Evolutionary conservation across 768 basidiomycete genomes (phyloP), one percentile per base, ranked within the genome.

Genomic region (Kwoniella dendrophila): DNA sequence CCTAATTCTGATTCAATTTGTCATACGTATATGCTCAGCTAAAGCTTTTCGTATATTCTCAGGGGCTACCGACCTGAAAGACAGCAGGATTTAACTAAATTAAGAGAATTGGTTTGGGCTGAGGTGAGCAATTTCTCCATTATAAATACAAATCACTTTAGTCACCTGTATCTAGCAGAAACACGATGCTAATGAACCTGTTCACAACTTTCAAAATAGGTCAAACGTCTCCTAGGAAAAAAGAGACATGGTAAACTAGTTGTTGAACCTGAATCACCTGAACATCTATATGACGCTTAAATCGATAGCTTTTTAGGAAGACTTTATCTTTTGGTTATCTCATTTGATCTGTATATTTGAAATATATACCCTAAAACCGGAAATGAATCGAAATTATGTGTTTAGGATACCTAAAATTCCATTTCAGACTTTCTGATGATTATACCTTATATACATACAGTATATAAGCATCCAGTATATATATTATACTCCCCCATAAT

Each of bases 51-150:
- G 32, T 45, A 26, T 44, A 36, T 4, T 27, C 18, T n/a, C 20
- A 78, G 76, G 18, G 77, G 77, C 0, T 78, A 72, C 65, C 53
- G 73, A 44, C 73, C 74, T 27, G 79, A 80, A 33, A 51, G 69
- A n/a, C 49, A 59, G 51, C 67, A 74, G 8, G 76, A 80, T 63
- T 40, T 77, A 24, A 56, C 49, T 18, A 73, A 75, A 56, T 51
- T 80, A 47, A 48, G 79, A 50, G 75, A 80, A 56, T 62, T 69
- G 5, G 62, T 78, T n/a, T 80, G 77, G 77, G 56, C 59, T n/a
- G 79, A 80, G 67, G 72, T 73, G 55, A 70, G 73, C 40, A 44
- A 4, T 29, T 48, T 16, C 2, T 20, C 24, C 29, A 30, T 24
- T 18, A n/a, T 34, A 7, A 14, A 26, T 34, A 2, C 20, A 1